Evolutionary conservation across 108 stramenopile genomes (phyloP).

Genomic region (Skeletonema menzelii): DNA sequence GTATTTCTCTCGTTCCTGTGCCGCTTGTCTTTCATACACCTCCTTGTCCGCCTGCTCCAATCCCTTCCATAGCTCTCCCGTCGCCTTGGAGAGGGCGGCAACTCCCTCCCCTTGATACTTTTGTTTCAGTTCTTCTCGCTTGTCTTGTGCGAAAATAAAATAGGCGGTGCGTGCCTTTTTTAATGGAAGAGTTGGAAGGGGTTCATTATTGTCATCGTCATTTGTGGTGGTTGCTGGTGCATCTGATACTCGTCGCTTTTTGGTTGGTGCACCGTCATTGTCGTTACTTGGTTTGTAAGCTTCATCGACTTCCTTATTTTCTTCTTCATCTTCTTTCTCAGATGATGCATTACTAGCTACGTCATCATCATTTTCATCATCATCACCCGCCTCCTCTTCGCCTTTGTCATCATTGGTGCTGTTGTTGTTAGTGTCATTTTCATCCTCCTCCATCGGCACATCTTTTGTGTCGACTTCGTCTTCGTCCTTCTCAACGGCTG

Average conservation of each 20-base stretch:
- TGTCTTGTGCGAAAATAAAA: constrained; percentile 85
- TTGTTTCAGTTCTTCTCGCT: constrained; percentile 62
- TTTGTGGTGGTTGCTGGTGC: background rate
- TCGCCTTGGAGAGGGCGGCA: constrained; percentile 50
- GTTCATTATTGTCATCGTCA: constrained; percentile 14
- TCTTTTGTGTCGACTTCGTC: background rate
- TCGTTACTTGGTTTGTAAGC: background rate
- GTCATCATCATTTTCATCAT: background rate
- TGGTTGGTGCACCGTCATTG: constrained; percentile 5
- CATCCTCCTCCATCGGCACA: background rate
- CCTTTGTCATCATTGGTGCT: background rate
- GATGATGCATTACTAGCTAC: constrained; percentile 18
- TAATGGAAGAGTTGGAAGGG: constrained; percentile 50
- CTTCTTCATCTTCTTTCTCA: background rate
- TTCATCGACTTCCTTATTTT: background rate
- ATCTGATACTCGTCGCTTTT: constrained; percentile 1
- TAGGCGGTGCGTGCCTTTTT: constrained; percentile 81
- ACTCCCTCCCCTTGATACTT: constrained; percentile 73
- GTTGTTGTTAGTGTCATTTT: background rate
- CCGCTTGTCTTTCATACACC: constrained; percentile 58
- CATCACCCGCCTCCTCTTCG: background rate
- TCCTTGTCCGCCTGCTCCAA: constrained; percentile 55
- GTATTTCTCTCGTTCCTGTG: constrained; percentile 60
- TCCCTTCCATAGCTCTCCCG: constrained; percentile 63
- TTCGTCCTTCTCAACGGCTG: background rate